phyloP scores from a whole-genome alignment of 1,284 basidiomycete genomes.

The Trichosporon sp. region DNA sequence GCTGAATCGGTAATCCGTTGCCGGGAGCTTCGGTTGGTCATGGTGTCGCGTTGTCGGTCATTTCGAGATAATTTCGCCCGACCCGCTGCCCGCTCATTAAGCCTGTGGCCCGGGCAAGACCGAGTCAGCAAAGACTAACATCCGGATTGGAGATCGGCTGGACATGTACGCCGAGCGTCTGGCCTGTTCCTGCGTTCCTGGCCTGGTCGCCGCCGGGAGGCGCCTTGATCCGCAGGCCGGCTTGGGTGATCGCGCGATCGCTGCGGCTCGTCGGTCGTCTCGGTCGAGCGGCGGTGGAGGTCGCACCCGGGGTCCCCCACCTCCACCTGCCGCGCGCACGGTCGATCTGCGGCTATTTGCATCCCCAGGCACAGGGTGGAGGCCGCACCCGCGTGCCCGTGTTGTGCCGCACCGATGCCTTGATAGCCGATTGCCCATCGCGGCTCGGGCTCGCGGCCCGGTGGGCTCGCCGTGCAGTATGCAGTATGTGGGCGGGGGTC shows the following conservation, averaged over 20 bases:
- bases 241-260: not conserved
- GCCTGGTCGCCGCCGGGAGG: not conserved
- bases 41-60: not conserved
- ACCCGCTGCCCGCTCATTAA: not conserved
- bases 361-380: not conserved
- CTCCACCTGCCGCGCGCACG: not conserved
- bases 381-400: not conserved
- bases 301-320: not conserved
- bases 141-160: not conserved
- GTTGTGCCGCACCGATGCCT: not conserved
- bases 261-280: not conserved
- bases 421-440: conserved; percentile 1
- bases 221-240: not conserved
- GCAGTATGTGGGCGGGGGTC: not conserved
- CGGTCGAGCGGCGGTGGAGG: not conserved
- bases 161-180: not conserved
- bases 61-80: not conserved
- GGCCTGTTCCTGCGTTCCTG: not conserved
- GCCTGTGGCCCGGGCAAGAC: not conserved
- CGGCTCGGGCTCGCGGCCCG: not conserved
- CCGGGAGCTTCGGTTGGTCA: not conserved
- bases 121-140: not conserved
- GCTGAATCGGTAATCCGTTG: not conserved
- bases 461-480: not conserved
- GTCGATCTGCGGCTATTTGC: not conserved